These are phyloP conservation scores for Mycena polygramma DNA, from an alignment of 768 basidiomycete species.

Conservation along the genomic window DNA sequence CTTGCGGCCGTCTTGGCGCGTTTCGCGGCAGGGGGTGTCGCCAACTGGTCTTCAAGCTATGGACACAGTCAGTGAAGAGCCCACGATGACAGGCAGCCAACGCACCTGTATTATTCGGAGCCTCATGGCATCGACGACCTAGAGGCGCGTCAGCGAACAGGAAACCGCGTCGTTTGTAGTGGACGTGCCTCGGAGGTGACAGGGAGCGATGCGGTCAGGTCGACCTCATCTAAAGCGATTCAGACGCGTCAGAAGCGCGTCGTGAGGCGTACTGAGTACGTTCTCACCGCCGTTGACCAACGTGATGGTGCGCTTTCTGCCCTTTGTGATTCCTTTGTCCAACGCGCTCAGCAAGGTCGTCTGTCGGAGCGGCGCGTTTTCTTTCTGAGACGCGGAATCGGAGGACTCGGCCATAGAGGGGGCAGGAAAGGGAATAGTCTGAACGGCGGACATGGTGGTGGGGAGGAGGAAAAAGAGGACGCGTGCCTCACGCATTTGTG, in stretches of 20 bases:
- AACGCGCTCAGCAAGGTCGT: slow-evolving; percentile 37
- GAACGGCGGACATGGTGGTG: slow-evolving; percentile 27
- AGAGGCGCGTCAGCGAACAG: slow-evolving; percentile 28
- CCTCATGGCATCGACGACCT: slow-evolving; percentile 49
- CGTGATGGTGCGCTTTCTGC: slow-evolving; percentile 38
- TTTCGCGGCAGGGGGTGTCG: slow-evolving; percentile 46
- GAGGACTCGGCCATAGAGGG: slow-evolving; percentile 8
- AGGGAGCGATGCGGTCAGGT: slow-evolving; percentile 41
- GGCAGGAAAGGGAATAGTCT: slow-evolving; percentile 30
- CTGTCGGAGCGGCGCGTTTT: slow-evolving; percentile 37
- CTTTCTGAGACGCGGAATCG: slow-evolving; percentile 20
- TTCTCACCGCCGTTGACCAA: slow-evolving; percentile 40
- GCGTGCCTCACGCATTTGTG: not conserved
- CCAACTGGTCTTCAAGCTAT: slow-evolving; percentile 51
- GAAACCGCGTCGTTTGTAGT: not conserved
- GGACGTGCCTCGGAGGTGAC: slow-evolving; percentile 41
- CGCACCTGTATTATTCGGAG: slow-evolving; percentile 45
- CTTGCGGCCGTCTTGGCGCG: slow-evolving; percentile 46
- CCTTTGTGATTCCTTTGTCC: slow-evolving; percentile 38
- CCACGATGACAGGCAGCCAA: not conserved
- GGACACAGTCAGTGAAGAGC: not conserved
- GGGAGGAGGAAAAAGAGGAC: not conserved
- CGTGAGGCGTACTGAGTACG: too few species aligned
- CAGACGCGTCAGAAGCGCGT: slow-evolving; percentile 19
- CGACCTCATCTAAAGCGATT: slow-evolving; percentile 40